Evolutionary conservation across 495 filamentous ascomycete genomes (phyloP).

Genomic region (Aspergillus panamensis): DNA sequence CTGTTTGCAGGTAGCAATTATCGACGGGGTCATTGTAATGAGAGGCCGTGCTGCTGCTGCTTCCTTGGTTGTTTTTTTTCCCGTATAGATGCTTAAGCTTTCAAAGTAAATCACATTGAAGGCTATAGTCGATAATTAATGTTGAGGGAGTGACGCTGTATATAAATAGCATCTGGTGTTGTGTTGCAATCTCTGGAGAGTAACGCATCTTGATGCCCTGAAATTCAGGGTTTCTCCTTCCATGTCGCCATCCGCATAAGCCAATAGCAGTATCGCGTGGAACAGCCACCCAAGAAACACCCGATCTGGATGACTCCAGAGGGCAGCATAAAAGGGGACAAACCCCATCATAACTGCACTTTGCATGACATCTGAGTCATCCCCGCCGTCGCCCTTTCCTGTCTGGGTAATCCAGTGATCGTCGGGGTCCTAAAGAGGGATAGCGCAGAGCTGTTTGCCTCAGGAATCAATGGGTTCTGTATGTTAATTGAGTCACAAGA

Average conservation of each 20-base stretch:
- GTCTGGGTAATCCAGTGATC: neutral
- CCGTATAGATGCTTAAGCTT: neutral
- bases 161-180: too few relatives aligned
- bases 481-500: neutral
- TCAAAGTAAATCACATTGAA: too few relatives aligned
- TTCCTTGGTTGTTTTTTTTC: neutral
- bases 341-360: neutral
- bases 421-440: slow-evolving; percentile 37
- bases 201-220: neutral
- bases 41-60: neutral
- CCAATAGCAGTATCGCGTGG: neutral
- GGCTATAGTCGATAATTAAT: too few relatives aligned
- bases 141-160: too few relatives aligned
- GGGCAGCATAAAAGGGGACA: neutral
- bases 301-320: neutral
- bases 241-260: neutral
- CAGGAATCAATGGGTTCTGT: neutral
- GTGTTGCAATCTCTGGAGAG: too few relatives aligned
- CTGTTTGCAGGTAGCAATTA: slow-evolving; percentile 47
- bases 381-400: neutral
- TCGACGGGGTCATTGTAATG: slow-evolving; percentile 26
- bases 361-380: neutral
- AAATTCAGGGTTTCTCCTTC: neutral
- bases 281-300: neutral
- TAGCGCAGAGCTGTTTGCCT: slow-evolving; percentile 14